Evolutionary conservation across 2,329 filamentous ascomycete species (phyloP), one percentile per base, ranked within the genome.

Genomic region (Sporothrix pseudoabietina): DNA sequence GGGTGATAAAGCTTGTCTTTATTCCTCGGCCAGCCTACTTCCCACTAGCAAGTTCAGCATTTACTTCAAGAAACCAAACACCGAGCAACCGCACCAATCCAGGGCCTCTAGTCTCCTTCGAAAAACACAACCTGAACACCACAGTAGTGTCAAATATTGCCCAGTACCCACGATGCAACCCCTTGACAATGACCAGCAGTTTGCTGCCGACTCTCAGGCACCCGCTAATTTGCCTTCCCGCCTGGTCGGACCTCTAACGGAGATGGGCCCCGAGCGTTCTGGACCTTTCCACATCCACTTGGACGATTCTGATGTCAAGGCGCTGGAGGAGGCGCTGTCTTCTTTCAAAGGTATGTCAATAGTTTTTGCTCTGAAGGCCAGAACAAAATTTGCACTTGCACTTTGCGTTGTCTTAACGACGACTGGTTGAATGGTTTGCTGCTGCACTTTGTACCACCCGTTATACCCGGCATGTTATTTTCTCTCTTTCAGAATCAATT

Each of bases 271-370:
- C 1, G 73, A 55, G 7, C 41, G 35, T n/a, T 69, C 72, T 4
- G 66, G 57, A 6, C 69, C 72, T 14, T 57, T 22, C 30, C 54
- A 63, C 8, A 41, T 79, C 16, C 44, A 70, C 30, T 73, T 79
- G n/a, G 68, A 74, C 35, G 35, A 72, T 7, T 12, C 44, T 0
- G 77, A 79, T 41, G 47, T 77, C 30, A 47, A 57, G 0, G 76
- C 78, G 47, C 66, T 79, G 63, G 74, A 80, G 39, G 72, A 75
- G 7, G 78, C 77, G 47, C 76, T 82, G 1, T 72, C 72, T 12
- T 71, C 59, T 12, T 81, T 81, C 74, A 79, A 81, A 52, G 72
- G 79, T 77, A 55, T 77, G 68, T 54, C 14, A 5, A 49, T 49
- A 14, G 14, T 49, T 49, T 19, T 49, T 49, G 3, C 1, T 19